Conservation (phyloP, 2,329 filamentous ascomycete species). For the Diaporthe humulicola region DNA sequence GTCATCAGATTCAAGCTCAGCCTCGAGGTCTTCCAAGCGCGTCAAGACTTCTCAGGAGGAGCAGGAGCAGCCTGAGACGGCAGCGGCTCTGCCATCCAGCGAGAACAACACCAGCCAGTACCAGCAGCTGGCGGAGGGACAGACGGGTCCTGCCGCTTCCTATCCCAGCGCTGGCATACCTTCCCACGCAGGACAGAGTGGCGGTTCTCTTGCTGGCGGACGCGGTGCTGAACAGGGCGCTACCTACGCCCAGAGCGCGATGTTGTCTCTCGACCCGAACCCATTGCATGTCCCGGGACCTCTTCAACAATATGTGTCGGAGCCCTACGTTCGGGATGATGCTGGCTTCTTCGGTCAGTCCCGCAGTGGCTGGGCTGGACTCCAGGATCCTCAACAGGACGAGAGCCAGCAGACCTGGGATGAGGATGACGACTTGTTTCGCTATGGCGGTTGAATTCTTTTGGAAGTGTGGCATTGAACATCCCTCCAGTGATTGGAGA, state of each 20-base stretch:
- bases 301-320: not conserved
- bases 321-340: not conserved
- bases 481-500: not conserved
- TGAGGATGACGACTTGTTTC: not conserved
- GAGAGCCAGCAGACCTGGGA: not conserved
- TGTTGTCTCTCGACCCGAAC: not conserved
- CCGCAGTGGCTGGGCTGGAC: not conserved
- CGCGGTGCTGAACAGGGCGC: no score
- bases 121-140: not conserved
- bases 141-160: no score
- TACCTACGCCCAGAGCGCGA: not conserved
- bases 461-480: no score
- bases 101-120: not conserved
- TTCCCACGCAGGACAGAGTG: no score
- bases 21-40: not conserved
- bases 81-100: not conserved
- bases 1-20: rapidly evolving
- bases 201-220: no score
- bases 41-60: not conserved
- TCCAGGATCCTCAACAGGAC: not conserved
- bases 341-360: no score
- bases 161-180: no score
- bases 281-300: not conserved
- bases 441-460: no score
- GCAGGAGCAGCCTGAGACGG: not conserved